phyloP scores from a whole-genome alignment of 1,139 yeast genomes.

The Yamadazyma trypodendri region DNA sequence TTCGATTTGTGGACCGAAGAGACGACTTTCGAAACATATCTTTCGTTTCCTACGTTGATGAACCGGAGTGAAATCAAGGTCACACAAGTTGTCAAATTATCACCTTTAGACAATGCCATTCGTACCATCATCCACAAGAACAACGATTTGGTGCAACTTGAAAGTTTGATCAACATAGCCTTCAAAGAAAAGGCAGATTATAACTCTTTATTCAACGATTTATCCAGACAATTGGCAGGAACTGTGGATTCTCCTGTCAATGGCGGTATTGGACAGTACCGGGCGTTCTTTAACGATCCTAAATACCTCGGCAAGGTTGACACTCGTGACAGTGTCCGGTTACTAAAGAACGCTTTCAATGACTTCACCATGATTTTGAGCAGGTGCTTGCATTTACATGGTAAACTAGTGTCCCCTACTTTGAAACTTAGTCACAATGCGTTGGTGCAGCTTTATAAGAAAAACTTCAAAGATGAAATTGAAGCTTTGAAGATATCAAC shows the following conservation, averaged over 20 bases:
- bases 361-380: constrained; percentile 66
- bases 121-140: constrained; percentile 66
- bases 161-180: constrained; percentile 57
- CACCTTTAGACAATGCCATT: constrained; percentile 86
- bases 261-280: constrained; percentile 87
- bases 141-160: constrained; percentile 69
- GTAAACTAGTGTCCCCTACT: constrained; percentile 56
- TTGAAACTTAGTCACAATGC: constrained; percentile 66
- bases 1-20: constrained; percentile 88
- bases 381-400: constrained; percentile 70
- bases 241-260: constrained; percentile 92
- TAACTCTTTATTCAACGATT: constrained; percentile 56
- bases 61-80: constrained; percentile 72
- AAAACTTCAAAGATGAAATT: constrained; percentile 71
- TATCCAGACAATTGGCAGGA: constrained; percentile 79
- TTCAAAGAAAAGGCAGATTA: constrained; percentile 54
- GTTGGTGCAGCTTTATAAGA: constrained; percentile 60
- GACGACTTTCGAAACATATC: constrained; percentile 70
- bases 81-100: constrained; percentile 55
- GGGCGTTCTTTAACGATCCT: constrained; percentile 58
- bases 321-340: constrained; percentile 41
- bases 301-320: constrained; percentile 42
- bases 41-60: constrained; percentile 86
- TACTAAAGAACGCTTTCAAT: constrained; percentile 62
- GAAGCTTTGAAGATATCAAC: constrained; percentile 35